Conservation (phyloP, 139 green algal genomes). For the Spirogloea muscicola region DNA sequence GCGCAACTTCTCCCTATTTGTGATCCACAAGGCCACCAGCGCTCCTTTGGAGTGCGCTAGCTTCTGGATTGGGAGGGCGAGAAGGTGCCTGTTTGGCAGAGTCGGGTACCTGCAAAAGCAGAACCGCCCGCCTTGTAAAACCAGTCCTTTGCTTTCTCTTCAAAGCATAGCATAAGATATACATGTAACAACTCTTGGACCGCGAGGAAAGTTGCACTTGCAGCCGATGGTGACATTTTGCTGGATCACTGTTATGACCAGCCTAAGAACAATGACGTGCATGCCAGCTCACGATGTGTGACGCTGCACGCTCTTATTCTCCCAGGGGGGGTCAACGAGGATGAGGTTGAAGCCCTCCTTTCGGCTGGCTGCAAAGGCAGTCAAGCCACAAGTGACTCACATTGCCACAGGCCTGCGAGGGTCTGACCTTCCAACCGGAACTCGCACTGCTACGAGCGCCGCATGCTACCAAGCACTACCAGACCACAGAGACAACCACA, state of each 20-base stretch:
- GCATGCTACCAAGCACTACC: background rate
- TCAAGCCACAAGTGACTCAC: background rate
- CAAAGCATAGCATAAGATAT: too few species aligned
- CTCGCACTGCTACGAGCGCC: background rate
- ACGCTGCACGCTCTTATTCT: constrained; percentile 63
- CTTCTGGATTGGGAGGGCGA: constrained; percentile 55
- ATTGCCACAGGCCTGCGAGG: too few species aligned
- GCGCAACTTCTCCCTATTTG: constrained; percentile 67
- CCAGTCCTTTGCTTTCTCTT: too few species aligned
- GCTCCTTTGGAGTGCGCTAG: constrained; percentile 53
- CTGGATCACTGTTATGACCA: too few species aligned
- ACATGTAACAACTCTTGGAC: too few species aligned
- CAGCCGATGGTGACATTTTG: too few species aligned
- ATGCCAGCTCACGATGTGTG: constrained; percentile 42
- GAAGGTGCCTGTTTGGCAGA: constrained; percentile 61
- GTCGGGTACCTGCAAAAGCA: constrained; percentile 51
- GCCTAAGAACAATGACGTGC: too few species aligned
- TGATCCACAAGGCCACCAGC: constrained; percentile 75
- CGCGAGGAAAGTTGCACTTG: too few species aligned
- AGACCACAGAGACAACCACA: too few species aligned
- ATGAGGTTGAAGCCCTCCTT: constrained; percentile 50
- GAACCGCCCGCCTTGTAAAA: background rate
- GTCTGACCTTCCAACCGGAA: background rate
- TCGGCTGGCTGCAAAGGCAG: background rate
- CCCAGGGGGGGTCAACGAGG: constrained; percentile 73